Conservation (phyloP, 306 rosid species). For the Prunus dulcis region DNA sequence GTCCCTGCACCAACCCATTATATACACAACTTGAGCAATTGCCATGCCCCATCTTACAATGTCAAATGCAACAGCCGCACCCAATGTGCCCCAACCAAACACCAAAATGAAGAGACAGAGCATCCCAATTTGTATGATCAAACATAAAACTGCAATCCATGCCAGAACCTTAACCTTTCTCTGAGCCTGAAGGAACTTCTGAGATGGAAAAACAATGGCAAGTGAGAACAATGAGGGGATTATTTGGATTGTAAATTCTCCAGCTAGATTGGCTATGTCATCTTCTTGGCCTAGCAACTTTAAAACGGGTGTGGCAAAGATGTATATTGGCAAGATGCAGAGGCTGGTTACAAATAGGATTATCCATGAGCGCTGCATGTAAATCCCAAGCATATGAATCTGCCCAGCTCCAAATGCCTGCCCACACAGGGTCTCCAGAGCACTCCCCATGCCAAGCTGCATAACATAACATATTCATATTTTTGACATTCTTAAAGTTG, state of each 20-base stretch:
- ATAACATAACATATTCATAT: not conserved
- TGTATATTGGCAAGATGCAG: conserved; percentile 54
- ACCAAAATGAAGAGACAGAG: conserved; percentile 48
- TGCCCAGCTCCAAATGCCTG: conserved; percentile 90
- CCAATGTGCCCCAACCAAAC: conserved; percentile 52
- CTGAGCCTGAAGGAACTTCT: conserved; percentile 78
- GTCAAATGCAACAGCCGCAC: conserved; percentile 63
- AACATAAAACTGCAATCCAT: conserved; percentile 54
- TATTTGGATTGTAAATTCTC: conserved; percentile 36
- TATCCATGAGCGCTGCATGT: conserved; percentile 82
- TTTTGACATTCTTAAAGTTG: not conserved
- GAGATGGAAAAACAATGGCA: conserved; percentile 61
- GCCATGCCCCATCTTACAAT: conserved; percentile 58
- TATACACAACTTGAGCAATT: conserved; percentile 57
- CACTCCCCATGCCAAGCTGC: conserved; percentile 78
- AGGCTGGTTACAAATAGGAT: conserved; percentile 43
- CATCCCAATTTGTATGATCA: conserved; percentile 40
- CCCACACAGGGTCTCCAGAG: conserved; percentile 80
- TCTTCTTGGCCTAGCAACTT: conserved; percentile 59
- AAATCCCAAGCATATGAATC: conserved; percentile 60
- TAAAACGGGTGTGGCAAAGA: conserved; percentile 60
- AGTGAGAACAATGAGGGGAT: conserved; percentile 68
- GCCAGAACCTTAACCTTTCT: conserved; percentile 58
- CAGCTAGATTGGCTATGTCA: conserved; percentile 66
- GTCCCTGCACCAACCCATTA: conserved; percentile 62